Conservation (phyloP, 805 yeast species). For the Wickerhamomyces chambardii region DNA sequence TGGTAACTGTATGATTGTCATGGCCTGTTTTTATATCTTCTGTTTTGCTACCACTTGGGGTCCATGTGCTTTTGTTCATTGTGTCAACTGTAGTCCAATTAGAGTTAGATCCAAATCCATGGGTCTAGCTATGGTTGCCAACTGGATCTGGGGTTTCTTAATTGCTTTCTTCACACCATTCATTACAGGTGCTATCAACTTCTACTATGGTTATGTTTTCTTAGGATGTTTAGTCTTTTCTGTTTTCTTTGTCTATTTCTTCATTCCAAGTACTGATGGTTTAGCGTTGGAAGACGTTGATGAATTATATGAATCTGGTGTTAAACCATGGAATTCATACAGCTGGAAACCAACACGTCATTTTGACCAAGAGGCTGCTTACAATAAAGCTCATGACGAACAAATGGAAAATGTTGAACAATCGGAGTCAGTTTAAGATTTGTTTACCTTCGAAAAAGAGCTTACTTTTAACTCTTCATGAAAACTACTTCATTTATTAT, state of each 20-base stretch:
- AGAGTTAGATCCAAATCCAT: conserved; percentile 53
- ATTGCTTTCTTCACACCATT: conserved; percentile 64
- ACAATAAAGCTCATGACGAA: conserved; percentile 13
- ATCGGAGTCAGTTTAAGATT: too few relatives aligned
- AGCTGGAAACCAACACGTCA: conserved; percentile 40
- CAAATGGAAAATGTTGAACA: conserved; percentile 5
- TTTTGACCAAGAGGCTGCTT: conserved; percentile 15
- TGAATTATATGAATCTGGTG: conserved; percentile 39
- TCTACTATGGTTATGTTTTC: conserved; percentile 61
- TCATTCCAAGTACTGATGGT: conserved; percentile 74
- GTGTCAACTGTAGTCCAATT: conserved; percentile 64
- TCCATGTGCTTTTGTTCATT: conserved; percentile 54
- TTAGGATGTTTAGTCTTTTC: conserved; percentile 52
- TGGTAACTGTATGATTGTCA: conserved; percentile 64
- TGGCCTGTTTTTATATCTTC: conserved; percentile 62
- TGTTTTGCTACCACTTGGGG: conserved; percentile 74
- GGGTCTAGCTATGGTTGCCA: conserved; percentile 53
- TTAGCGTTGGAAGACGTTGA: conserved; percentile 78
- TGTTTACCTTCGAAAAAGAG: too few relatives aligned
- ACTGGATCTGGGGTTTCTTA: conserved; percentile 61
- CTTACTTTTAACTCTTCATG: too few relatives aligned
- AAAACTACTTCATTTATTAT: too few relatives aligned
- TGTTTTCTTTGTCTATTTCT: conserved; percentile 62
- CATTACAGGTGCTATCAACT: conserved; percentile 56
- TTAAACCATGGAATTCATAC: conserved; percentile 37